Evolutionary conservation across 2,329 filamentous ascomycete genomes (phyloP), one percentile per base, ranked within the genome.

Genomic region (Hysterium pulicare): DNA sequence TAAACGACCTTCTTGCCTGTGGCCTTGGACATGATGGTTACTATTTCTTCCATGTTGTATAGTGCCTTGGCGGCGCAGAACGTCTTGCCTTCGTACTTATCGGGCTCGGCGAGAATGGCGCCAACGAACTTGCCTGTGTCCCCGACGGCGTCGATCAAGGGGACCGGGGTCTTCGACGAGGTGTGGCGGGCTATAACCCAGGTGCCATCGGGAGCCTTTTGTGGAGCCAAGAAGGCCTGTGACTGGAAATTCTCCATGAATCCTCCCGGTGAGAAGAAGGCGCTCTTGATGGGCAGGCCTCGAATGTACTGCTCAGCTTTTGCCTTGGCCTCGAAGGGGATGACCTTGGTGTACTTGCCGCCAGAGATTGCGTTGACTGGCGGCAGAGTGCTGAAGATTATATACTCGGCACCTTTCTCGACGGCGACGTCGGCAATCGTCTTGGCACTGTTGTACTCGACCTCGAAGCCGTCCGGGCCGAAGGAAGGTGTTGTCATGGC

Each of bases 251-350:
- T 53, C 30, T 46, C 44, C 46, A 48, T 48, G 39, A 49, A 49
- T 7, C 39, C 41, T 13, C 44, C 44, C 3, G 42, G 38, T 20
- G 48, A 41, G 37, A 28, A 41, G 44, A 54, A 58, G 23, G 43
- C 42, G n/a, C 46, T 51, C 38, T 46, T 42, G 8, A 53, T 35
- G 0, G 67, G 68, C 3, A 73, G 62, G 0, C 55, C 44, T n/a
- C 72, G 70, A 34, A 77, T 71, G 55, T 81, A 77, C 19, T 69
- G 54, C 50, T 78, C 76, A 19, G 68, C 49, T 19, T 65, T 53
- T 33, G 67, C 68, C 45, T 73, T 74, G 38, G 54, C 57, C 45
- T 74, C 70, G 40, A 74, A 74, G 42, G 66, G 63, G 7, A 53
- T 46, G 28, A 71, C 54, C 23, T 64, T 45, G 16, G 46, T 56